These are phyloP conservation scores for Symbiodinium pilosum DNA, from an alignment of 73 alveolate species.

Conservation along the genomic window DNA sequence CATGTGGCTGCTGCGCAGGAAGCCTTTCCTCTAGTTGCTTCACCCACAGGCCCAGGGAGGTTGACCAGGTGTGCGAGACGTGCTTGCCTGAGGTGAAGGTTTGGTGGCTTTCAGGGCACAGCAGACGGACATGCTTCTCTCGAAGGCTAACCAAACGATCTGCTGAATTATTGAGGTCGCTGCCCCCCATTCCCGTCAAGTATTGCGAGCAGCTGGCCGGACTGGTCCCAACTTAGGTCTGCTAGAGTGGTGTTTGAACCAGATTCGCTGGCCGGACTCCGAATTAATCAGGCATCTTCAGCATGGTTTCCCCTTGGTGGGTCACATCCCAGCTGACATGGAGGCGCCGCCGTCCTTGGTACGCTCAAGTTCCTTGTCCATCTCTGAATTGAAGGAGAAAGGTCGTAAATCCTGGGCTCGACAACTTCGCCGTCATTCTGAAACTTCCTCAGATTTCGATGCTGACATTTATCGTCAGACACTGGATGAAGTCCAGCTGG, in stretches of 20 bases:
- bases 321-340: slow-evolving; percentile 1
- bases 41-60: background rate
- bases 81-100: background rate
- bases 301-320: background rate
- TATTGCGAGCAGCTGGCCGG: background rate
- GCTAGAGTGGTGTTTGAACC: slow-evolving; percentile 11
- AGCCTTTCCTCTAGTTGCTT: background rate
- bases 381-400: background rate
- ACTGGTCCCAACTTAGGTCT: slow-evolving; percentile 3
- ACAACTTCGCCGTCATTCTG: slow-evolving; percentile 7
- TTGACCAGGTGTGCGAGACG: background rate
- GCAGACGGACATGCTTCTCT: background rate
- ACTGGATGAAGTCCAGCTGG: background rate
- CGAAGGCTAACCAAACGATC: background rate
- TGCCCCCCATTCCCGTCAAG: background rate
- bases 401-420: background rate
- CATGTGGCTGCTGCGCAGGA: background rate
- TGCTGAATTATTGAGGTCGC: background rate
- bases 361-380: background rate
- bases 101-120: background rate
- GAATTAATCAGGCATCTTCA: background rate
- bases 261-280: background rate
- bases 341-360: background rate
- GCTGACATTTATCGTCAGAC: background rate
- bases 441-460: background rate